These are phyloP conservation scores for Neonectria ditissima DNA, from an alignment of 2,329 filamentous ascomycete species.

Conservation along the genomic window DNA sequence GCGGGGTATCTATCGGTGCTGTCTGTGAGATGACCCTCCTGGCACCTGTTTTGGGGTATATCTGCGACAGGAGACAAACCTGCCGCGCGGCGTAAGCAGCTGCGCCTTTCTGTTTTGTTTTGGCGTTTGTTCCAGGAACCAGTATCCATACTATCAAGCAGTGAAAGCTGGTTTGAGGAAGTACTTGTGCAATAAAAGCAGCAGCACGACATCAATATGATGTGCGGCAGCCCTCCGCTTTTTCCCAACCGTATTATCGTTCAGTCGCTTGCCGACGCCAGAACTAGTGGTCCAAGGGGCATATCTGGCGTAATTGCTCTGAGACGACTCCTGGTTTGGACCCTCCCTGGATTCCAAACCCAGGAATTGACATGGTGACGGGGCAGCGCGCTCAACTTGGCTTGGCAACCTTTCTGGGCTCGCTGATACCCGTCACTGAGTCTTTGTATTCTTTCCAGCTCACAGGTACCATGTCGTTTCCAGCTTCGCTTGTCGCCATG, in stretches of 20 bases:
- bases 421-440: constrained; percentile 78
- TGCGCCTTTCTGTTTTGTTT: not conserved
- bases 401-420: constrained; percentile 93
- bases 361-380: constrained; percentile 22
- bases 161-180: not conserved
- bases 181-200: not conserved
- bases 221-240: not conserved
- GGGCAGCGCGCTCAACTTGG: constrained; percentile 72
- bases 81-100: constrained; percentile 1
- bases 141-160: not conserved
- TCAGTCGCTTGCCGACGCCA: constrained; percentile 10
- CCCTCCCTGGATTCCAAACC: constrained; percentile 37
- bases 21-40: constrained; percentile 10
- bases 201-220: not conserved
- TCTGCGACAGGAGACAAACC: constrained; percentile 14
- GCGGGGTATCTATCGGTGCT: constrained; percentile 26
- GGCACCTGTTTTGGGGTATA: constrained; percentile 13
- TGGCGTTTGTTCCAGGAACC: not conserved
- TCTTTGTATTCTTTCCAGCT: constrained; percentile 97
- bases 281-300: constrained; percentile 2
- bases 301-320: constrained; percentile 25
- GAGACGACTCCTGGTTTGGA: constrained; percentile 28
- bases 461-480: constrained; percentile 91
- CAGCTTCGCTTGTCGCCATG: constrained; percentile 88
- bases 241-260: not conserved